Evolutionary conservation across 2,329 filamentous ascomycete genomes (phyloP).

Genomic region (Xylaria sp.): DNA sequence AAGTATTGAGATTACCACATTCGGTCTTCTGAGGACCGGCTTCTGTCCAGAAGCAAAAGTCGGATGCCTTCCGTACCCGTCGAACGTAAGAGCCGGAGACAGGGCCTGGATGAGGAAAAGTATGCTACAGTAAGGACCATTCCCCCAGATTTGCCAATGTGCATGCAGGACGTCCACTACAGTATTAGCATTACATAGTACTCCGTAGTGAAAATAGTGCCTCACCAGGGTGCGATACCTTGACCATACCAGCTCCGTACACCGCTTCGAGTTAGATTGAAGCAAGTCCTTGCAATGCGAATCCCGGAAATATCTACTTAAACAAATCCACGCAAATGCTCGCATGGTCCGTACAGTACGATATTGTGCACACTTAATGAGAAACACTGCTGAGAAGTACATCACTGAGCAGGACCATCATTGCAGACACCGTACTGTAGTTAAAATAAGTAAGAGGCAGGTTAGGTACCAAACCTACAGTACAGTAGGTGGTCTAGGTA

Average conservation of each 20-base stretch:
- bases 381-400: not conserved
- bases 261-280: conserved; percentile 25
- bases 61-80: conserved; percentile 36
- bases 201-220: too few relatives aligned
- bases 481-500: too few relatives aligned
- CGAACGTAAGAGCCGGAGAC: conserved; percentile 37
- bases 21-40: conserved; percentile 30
- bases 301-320: too few relatives aligned
- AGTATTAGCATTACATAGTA: too few relatives aligned
- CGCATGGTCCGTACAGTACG: conserved; percentile 25
- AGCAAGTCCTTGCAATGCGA: too few relatives aligned
- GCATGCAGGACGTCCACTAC: too few relatives aligned
- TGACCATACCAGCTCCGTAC: conserved; percentile 15
- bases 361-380: conserved; percentile 1
- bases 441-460: too few relatives aligned
- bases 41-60: conserved; percentile 19
- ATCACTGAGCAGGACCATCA: too few relatives aligned
- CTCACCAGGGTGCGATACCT: conserved; percentile 21
- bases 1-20: conserved; percentile 17
- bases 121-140: conserved; percentile 26
- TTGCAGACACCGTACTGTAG: too few relatives aligned
- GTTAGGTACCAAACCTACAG: too few relatives aligned
- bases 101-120: conserved; percentile 37
- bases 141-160: conserved; percentile 40
- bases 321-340: conserved; percentile 23